A percentile compares a stretch with the other conserved stretches of the same genome.
These are phyloP conservation scores for Trichoderma reesei DNA, from an alignment of 495 filamentous ascomycete species.

Conservation along the genomic window DNA sequence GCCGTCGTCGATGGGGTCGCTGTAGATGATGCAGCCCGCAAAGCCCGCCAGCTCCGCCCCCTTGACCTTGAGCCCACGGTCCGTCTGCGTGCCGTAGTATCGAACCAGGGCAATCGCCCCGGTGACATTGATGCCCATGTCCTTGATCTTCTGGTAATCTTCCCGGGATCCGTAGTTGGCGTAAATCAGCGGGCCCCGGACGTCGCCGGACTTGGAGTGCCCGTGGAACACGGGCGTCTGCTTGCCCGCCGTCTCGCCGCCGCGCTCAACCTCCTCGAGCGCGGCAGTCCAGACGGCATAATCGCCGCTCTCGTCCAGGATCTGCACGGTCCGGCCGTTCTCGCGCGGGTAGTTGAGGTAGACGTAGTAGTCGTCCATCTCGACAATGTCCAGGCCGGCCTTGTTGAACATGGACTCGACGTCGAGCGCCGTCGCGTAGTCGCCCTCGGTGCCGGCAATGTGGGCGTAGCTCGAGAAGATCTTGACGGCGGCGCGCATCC, in stretches of 20 bases:
- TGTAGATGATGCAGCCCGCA: slow-evolving; percentile 83
- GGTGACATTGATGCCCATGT: slow-evolving; percentile 59
- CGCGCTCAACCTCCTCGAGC: slow-evolving; percentile 63
- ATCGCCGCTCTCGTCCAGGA: slow-evolving; percentile 55
- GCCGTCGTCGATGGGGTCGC: slow-evolving; percentile 74
- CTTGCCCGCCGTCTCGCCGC: slow-evolving; percentile 40
- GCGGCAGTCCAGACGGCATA: slow-evolving; percentile 67
- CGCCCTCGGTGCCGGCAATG: slow-evolving; percentile 83
- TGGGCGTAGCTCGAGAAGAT: slow-evolving; percentile 74
- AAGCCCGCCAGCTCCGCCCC: slow-evolving; percentile 79
- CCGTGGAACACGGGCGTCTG: slow-evolving; percentile 77
- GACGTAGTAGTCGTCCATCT: slow-evolving; percentile 67
- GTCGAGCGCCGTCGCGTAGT: slow-evolving; percentile 71
- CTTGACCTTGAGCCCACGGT: slow-evolving; percentile 75
- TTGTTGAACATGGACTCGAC: slow-evolving; percentile 62
- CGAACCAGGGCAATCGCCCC: slow-evolving; percentile 80
- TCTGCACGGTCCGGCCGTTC: slow-evolving; percentile 69
- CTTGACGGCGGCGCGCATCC: slow-evolving; percentile 59
- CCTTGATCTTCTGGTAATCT: slow-evolving; percentile 64
- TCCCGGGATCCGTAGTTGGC: slow-evolving; percentile 82
- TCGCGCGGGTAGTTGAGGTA: slow-evolving; percentile 85
- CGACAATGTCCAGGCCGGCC: slow-evolving; percentile 61
- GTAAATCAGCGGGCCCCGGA: slow-evolving; percentile 86
- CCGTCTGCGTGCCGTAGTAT: slow-evolving; percentile 63
- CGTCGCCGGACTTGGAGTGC: slow-evolving; percentile 78